These are phyloP conservation scores for Zygosaccharomyces gambellarensis DNA, from an alignment of 805 yeast genomes.

Conservation along the genomic window DNA sequence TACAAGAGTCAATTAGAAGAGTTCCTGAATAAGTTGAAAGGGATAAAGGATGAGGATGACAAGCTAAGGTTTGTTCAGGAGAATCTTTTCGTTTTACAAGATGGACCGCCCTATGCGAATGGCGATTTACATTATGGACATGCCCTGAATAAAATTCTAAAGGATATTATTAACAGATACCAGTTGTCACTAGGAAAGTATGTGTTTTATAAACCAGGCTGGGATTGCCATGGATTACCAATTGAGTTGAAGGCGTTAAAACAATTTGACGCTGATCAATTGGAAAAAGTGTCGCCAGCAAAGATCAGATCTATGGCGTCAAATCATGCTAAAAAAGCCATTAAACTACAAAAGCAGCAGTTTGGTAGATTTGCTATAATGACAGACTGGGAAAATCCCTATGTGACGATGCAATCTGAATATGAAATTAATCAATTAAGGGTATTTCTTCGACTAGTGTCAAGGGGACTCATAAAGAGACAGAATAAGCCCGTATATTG, in stretches of 20 bases:
- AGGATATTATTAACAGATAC: constrained; percentile 77
- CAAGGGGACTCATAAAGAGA: constrained; percentile 65
- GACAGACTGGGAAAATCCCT: constrained; percentile 74
- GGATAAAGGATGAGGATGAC: constrained; percentile 20
- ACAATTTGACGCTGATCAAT: constrained; percentile 36
- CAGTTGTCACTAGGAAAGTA: constrained; percentile 58
- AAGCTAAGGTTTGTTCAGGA: constrained; percentile 26
- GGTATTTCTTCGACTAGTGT: constrained; percentile 62
- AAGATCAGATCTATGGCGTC: constrained; percentile 64
- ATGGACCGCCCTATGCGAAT: constrained; percentile 98
- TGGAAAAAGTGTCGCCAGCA: constrained; percentile 34
- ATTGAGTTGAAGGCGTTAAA: constrained; percentile 82
- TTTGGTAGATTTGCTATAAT: constrained; percentile 72
- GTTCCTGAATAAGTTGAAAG: constrained; percentile 14
- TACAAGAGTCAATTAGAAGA: constrained; percentile 56
- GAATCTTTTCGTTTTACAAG: constrained; percentile 68
- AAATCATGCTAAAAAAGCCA: constrained; percentile 63
- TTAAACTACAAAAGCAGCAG: constrained; percentile 54
- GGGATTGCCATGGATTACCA: constrained; percentile 99
- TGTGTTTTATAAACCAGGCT: constrained; percentile 81
- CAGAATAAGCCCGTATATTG: constrained; percentile 95
- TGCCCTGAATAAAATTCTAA: constrained; percentile 81
- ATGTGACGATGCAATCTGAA: constrained; percentile 63
- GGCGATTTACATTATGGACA: constrained; percentile 92
- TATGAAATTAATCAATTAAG: constrained; percentile 74